These are phyloP conservation scores for Aspergillus hiratsukae DNA, from an alignment of 2,329 filamentous ascomycete species.

Conservation along the genomic window DNA sequence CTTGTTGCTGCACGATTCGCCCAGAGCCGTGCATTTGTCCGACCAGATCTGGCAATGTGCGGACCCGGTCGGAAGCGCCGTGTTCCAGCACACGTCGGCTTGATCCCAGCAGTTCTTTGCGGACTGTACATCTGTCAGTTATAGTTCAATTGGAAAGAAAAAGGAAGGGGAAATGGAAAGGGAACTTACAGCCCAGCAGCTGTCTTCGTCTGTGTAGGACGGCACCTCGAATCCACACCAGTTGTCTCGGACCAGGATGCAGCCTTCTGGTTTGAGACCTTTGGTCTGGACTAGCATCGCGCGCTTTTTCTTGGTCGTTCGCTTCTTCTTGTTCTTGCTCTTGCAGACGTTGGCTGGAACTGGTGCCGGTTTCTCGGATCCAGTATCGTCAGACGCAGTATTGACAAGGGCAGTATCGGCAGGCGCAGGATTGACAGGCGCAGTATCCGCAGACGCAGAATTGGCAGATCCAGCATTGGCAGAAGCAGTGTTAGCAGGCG, in stretches of 20 bases:
- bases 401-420: too few species aligned
- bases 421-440: too few species aligned
- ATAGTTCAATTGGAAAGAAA: background rate
- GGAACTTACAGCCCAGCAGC: constrained; percentile 54
- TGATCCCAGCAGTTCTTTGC: constrained; percentile 57
- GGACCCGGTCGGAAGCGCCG: constrained; percentile 56
- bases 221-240: constrained; percentile 65
- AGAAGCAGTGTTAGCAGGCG: too few species aligned
- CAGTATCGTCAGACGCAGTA: too few species aligned
- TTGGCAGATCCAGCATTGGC: too few species aligned
- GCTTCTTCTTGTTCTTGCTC: background rate
- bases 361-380: background rate
- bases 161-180: background rate
- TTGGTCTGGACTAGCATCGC: constrained; percentile 34
- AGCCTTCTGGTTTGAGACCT: constrained; percentile 53
- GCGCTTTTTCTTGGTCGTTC: background rate
- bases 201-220: constrained; percentile 50
- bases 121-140: constrained; percentile 23
- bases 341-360: constrained; percentile 4
- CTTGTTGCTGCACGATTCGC: constrained; percentile 37
- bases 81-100: constrained; percentile 55
- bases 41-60: constrained; percentile 60
- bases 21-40: constrained; percentile 52
- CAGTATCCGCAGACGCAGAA: too few species aligned
- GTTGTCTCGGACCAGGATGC: constrained; percentile 64